Percentiles rank a stretch among this genome's conserved stretches.
phyloP scores from a whole-genome alignment of 345 rosid genomes.

The Rhodamnia rubescens region DNA sequence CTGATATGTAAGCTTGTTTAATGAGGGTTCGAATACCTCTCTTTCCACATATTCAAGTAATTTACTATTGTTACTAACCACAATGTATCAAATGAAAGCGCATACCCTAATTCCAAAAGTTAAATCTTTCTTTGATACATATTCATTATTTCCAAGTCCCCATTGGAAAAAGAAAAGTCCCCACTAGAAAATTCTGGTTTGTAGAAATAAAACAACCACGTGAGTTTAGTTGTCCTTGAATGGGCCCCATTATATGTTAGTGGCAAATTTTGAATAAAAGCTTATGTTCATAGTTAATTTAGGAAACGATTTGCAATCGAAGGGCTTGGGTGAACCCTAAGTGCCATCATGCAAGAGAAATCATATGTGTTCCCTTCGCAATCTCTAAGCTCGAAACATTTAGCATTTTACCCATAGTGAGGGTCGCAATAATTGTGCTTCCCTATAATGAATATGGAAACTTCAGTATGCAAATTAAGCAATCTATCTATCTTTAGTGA shows the following conservation, averaged over 20 bases:
- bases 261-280: neutral
- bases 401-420: neutral
- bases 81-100: no score
- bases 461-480: neutral
- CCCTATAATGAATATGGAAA: neutral
- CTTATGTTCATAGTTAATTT: neutral
- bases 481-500: neutral
- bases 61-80: no score
- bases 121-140: neutral
- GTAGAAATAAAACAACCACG: no score
- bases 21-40: neutral
- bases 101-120: neutral
- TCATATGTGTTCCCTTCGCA: neutral
- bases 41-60: no score
- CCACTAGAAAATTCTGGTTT: neutral
- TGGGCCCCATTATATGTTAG: neutral
- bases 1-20: neutral
- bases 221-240: no score
- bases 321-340: neutral
- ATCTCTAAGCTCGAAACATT: neutral
- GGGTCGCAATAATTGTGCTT: neutral
- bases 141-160: neutral
- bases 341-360: neutral
- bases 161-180: neutral
- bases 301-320: no score